A percentile compares a stretch with the other conserved stretches of the same genome.
Conservation (phyloP, 495 filamentous ascomycete genomes). For the Penicillium longicatenatum region DNA sequence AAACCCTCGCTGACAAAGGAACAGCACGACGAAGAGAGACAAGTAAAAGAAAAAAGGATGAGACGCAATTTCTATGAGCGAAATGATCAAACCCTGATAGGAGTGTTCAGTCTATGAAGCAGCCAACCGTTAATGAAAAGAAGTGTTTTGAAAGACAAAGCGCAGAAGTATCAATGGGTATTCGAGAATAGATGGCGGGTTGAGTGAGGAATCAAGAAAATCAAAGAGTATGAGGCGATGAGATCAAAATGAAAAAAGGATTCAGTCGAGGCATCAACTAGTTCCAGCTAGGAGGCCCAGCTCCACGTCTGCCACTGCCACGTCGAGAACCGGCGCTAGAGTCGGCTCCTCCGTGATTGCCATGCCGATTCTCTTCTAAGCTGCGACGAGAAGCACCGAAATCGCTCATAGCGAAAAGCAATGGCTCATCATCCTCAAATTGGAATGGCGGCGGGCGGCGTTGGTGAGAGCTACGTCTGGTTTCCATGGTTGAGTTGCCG, state of each 20-base stretch:
- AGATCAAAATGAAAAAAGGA: not conserved
- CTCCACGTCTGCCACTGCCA: constrained; percentile 42
- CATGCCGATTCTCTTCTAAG: constrained; percentile 65
- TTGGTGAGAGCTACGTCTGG: constrained; percentile 37
- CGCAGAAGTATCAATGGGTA: constrained; percentile 4
- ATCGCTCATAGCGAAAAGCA: constrained; percentile 89
- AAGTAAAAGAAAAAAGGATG: constrained; percentile 5
- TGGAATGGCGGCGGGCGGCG: constrained; percentile 39
- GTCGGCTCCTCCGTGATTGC: constrained; percentile 40
- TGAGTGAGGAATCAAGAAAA: not conserved
- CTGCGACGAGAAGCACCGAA: constrained; percentile 70
- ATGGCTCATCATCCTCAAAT: constrained; percentile 72
- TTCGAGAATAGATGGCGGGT: not conserved
- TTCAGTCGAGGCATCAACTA: not conserved
- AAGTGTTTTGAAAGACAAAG: constrained; percentile 18
- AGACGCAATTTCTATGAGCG: constrained; percentile 23
- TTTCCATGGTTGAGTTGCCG: constrained; percentile 38
- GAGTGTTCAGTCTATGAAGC: constrained; percentile 27
- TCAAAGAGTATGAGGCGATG: not conserved
- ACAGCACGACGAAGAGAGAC: not conserved
- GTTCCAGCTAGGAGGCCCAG: constrained; percentile 40
- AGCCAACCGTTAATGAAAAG: constrained; percentile 14
- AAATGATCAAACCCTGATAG: constrained; percentile 11
- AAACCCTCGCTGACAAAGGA: not conserved
- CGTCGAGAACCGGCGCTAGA: constrained; percentile 39